Conservation (phyloP, 345 rosid species). For the Salix udensis region DNA sequence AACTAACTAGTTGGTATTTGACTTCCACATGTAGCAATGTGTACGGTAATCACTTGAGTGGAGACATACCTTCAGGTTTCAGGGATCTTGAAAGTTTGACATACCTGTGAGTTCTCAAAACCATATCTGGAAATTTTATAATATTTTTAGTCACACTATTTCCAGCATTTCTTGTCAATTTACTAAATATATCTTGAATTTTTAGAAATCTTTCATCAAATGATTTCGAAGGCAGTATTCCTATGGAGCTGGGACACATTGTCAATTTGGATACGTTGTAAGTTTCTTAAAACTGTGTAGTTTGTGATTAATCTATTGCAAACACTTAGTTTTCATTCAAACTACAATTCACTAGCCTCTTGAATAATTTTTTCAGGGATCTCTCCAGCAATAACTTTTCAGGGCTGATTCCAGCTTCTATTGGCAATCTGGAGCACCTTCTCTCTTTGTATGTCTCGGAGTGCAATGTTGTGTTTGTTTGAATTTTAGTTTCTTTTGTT, state of each 20-base stretch:
- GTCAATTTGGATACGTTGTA: conserved; percentile 88
- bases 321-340: neutral
- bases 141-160: neutral
- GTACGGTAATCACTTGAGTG: conserved; percentile 71
- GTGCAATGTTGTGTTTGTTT: neutral
- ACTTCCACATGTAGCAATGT: conserved; percentile 53
- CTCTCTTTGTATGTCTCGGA: conserved; percentile 56
- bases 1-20: neutral
- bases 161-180: neutral
- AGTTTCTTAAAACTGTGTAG: conserved; percentile 6
- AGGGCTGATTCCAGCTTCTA: conserved; percentile 66
- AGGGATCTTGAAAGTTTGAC: conserved; percentile 76
- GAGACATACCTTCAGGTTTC: conserved; percentile 75
- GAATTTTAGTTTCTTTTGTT: neutral
- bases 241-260: conserved; percentile 71
- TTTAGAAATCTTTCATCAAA: conserved; percentile 76
- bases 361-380: conserved; percentile 48
- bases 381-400: conserved; percentile 74
- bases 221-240: conserved; percentile 68
- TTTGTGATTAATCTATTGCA: neutral
- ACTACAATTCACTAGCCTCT: neutral
- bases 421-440: conserved; percentile 92
- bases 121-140: neutral
- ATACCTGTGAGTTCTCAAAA: conserved; percentile 55
- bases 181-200: neutral